These are phyloP conservation scores for Claviceps pazoutovae DNA, from an alignment of 2,329 filamentous ascomycete genomes.

Conservation along the genomic window DNA sequence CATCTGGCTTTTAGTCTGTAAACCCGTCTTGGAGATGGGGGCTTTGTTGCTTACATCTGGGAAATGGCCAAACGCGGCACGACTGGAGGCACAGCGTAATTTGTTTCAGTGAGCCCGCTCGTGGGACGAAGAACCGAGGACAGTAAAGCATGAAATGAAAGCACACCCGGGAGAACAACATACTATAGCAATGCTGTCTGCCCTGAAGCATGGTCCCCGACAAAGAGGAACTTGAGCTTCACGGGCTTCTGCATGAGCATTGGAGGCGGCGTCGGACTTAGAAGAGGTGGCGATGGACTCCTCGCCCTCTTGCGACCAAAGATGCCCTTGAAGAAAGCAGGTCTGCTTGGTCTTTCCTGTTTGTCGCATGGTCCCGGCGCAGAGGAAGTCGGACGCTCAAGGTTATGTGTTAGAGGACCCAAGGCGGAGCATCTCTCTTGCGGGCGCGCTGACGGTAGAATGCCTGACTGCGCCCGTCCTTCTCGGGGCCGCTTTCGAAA, in stretches of 20 bases:
- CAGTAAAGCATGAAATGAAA: background rate
- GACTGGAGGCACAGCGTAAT: constrained; percentile 11
- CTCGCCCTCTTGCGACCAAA: constrained; percentile 10
- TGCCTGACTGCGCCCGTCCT: no score
- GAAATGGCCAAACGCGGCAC: constrained; percentile 23
- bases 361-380: background rate
- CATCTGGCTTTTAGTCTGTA: no score
- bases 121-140: no score
- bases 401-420: no score
- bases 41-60: constrained; percentile 18
- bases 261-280: background rate
- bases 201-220: constrained; percentile 18
- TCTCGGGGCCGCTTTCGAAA: background rate
- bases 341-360: background rate
- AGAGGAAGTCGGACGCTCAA: background rate
- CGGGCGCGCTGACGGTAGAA: background rate
- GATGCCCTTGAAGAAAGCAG: background rate
- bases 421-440: background rate
- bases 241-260: constrained; percentile 3
- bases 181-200: constrained; percentile 27
- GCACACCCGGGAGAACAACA: constrained; percentile 1
- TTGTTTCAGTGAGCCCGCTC: background rate
- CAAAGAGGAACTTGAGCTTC: constrained; percentile 22
- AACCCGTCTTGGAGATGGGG: background rate
- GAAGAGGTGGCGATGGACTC: constrained; percentile 5